Evolutionary conservation across 192 early-diverging fungal species (phyloP), one percentile per base, ranked within the genome.

Genomic region (Chytriomyces hyalinus): DNA sequence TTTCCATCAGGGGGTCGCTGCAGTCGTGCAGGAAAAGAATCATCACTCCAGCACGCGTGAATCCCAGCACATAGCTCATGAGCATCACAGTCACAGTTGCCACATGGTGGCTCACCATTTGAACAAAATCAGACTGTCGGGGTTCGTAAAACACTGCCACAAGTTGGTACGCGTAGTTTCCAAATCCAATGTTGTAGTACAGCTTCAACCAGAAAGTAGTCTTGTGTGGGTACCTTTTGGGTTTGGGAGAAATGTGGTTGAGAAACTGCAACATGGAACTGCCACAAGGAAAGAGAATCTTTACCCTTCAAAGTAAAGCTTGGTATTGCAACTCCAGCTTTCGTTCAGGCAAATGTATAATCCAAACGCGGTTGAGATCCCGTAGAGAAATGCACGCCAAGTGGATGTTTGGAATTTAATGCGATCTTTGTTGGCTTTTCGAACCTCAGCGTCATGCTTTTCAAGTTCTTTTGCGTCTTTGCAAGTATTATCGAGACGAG

Each of bases 1-100:
- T 22, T 60, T 87, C 86, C 86, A 87, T 82, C 47, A 85, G 51
- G 8, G 86, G 86, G 69, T 87, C 86, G 45, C 50, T 24, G 6
- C 75, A 11, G 57, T 87, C 86, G 63, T 87, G 86, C 67, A 87
- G 70, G 1, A 84, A 61, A 1, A 82, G 61, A 59, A 85, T 81
- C 50, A 81, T 77, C 26, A 51, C 76, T 11, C 86, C 86, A 61
- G 82, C 66, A 4, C 86, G 76, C 46, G 77, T 83, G 65, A 77
- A 85, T 17, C 78, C 73, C 61, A 75, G 77, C 8, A 82, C 9
- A 48, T 84, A 85, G 57, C 80, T 81, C 53, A 78, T 43, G 22
- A 59, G 67, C 47, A 87, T 85, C 36, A 87, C 64, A 13, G 57
- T 47, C 7, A 87, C 53, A 2, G 86, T 87, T 17, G 77, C 67